Base-by-base conservation (phyloP, 2,329 filamentous ascomycete species). In the Drechslera avenae region DNA sequence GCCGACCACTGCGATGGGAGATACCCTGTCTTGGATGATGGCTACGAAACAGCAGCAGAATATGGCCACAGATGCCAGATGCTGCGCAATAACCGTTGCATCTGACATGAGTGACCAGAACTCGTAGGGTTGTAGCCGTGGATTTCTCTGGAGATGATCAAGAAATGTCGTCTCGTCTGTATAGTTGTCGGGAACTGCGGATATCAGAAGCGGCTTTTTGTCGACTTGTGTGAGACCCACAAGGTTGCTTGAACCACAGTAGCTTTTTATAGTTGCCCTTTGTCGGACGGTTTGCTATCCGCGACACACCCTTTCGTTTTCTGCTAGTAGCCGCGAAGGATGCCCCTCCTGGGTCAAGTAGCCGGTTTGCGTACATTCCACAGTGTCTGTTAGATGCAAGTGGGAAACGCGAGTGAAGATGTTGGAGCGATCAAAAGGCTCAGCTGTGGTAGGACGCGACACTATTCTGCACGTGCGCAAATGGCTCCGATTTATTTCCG, bases 41-140 rank as follows among this genome's bases (percentile, higher is more conserved):
- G 86, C 91, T 13, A 92, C 86, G 70, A 99, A 99, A 74, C 90
- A 96, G 59, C 93, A 92, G 54, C 96, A 84, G 69, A 97, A 99
- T 49, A 99, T 93, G 46, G 89, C 89, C 54, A 97, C 92, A 6
- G 91, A 95, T 73, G 91, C 96, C 40, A 97, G 89, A 73, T 99
- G 94, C 73, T 99, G 94, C 14, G 97, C 89, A 61, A 99, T 97
- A 52, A 97, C 91, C 3, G 93, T 97, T 12, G 90, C 93, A 73
- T 97, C 93, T 50, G 91, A 90, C 42, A 97, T 91, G 28, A 99
- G 81, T 7, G 92, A 91, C 93, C 94, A 99, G 75, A 99, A 99
- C 68, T 97, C 92, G 74, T 99, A 99, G 0, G 93, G 93, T 60
- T 94, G 88, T 44, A 97, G 83, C 33, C 92, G 87, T 4, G 93